Evolutionary conservation across 768 basidiomycete genomes (phyloP).

Genomic region (Rubroboletus satanas): DNA sequence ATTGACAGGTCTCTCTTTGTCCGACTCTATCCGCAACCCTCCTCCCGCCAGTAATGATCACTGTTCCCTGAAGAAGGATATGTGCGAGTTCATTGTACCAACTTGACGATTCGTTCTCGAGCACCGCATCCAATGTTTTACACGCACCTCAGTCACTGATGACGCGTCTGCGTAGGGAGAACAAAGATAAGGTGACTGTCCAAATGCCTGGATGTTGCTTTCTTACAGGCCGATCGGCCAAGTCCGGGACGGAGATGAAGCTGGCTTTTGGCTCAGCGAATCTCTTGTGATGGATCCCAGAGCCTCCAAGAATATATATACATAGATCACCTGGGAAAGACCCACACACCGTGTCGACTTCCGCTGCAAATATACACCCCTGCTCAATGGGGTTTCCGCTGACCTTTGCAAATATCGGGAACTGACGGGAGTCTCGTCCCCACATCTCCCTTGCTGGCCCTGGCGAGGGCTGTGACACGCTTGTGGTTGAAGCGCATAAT

Average conservation of each 20-base stretch:
- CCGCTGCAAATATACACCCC: background rate
- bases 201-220: background rate
- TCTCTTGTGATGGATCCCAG: background rate
- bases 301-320: background rate
- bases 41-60: background rate
- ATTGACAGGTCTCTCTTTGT: background rate
- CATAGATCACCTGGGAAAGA: constrained; percentile 2
- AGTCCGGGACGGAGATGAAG: constrained; percentile 1
- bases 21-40: background rate
- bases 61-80: background rate
- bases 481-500: background rate
- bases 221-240: constrained; percentile 1
- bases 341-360: background rate
- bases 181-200: background rate
- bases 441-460: background rate
- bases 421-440: background rate
- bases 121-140: background rate
- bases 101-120: background rate
- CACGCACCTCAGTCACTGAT: background rate
- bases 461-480: background rate
- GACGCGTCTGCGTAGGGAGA: background rate
- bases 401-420: background rate
- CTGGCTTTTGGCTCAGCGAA: background rate
- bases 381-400: background rate
- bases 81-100: background rate